These are phyloP conservation scores for Rugonectria rugulosa DNA, from an alignment of 2,329 filamentous ascomycete genomes.

Conservation along the genomic window DNA sequence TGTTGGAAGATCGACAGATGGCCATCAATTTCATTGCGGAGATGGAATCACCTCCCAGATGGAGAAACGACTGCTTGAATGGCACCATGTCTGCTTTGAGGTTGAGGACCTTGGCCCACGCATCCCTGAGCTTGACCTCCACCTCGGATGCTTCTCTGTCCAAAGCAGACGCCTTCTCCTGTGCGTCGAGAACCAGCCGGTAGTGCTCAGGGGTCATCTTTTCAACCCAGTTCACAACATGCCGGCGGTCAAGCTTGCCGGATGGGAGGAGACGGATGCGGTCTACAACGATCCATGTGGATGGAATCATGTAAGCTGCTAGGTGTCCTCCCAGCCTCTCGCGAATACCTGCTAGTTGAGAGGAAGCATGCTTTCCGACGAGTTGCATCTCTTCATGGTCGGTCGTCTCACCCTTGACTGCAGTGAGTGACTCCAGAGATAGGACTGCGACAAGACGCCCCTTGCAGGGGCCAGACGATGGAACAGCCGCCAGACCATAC, in stretches of 20 bases:
- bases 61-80: conserved; percentile 28
- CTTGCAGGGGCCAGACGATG: conserved; percentile 16
- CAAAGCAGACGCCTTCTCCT: conserved; percentile 17
- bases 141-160: conserved; percentile 14
- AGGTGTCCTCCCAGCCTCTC: conserved; percentile 14
- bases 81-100: conserved; percentile 13
- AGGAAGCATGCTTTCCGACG: not conserved
- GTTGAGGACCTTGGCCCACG: conserved; percentile 24
- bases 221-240: conserved; percentile 10
- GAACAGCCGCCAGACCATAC: conserved; percentile 20
- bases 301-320: conserved; percentile 30
- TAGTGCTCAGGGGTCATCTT: conserved; percentile 15
- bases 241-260: conserved; percentile 26
- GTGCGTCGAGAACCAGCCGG: conserved; percentile 7
- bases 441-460: conserved; percentile 20
- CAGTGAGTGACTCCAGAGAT: not conserved
- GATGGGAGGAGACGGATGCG: conserved; percentile 24
- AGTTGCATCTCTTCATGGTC: conserved; percentile 13
- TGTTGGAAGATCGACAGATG: conserved; percentile 22
- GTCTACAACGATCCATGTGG: conserved; percentile 20
- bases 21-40: conserved; percentile 34
- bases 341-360: conserved; percentile 11
- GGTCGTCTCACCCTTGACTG: not conserved
- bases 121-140: conserved; percentile 19
- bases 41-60: conserved; percentile 31